Base-by-base conservation (phyloP, 1,284 basidiomycete genomes). In the Cryptococcus sp. region DNA sequence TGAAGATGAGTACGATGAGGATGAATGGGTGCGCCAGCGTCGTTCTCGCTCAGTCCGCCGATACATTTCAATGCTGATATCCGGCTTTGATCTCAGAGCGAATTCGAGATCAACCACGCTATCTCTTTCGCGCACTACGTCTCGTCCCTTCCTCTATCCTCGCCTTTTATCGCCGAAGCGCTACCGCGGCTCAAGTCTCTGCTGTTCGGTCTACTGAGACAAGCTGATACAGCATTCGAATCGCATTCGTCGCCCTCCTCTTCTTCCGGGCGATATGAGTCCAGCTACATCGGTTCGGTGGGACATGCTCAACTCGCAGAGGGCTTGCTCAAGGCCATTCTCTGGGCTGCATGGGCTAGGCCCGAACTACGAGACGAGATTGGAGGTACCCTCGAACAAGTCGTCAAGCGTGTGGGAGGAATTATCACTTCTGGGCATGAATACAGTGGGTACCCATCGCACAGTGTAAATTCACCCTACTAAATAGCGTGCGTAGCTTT, bases 91-190 rank as follows among this genome's bases (percentile, higher is more conserved):
- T 23, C 41, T 30, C 49, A 75, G 75, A 66, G 57, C 53, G 71
- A 75, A 47, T 72, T 70, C 47, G 71, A 76, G 53, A 60, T 73
- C 60, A 77, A 78, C 62, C 72, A 75, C 55, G 73, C 71, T 23
- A 72, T 77, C 63, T 76, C 76, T 6, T 78, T 71, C 48, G 70
- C 75, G 11, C 72, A 72, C 59, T 78, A 78, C 52, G 71, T 76
- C 22, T 63, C 70, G 11, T 73, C 71, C 10, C 66, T 76, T 4
- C 64, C 70, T 4, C 27, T 59, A 13, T 47, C 53, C 6, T 69
- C 72, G 17, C 38, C 58, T 6, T 59, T 65, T 22, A 63, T 76
- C 7, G 43, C 58, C 8, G 27, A 55, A 17, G 57, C 68, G 5
- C 57, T 75, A 3, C 63, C 62, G 0, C 62, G 59, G 3, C 56